Conservation (phyloP, 2,329 filamentous ascomycete genomes). For the Penicillium sp. region DNA sequence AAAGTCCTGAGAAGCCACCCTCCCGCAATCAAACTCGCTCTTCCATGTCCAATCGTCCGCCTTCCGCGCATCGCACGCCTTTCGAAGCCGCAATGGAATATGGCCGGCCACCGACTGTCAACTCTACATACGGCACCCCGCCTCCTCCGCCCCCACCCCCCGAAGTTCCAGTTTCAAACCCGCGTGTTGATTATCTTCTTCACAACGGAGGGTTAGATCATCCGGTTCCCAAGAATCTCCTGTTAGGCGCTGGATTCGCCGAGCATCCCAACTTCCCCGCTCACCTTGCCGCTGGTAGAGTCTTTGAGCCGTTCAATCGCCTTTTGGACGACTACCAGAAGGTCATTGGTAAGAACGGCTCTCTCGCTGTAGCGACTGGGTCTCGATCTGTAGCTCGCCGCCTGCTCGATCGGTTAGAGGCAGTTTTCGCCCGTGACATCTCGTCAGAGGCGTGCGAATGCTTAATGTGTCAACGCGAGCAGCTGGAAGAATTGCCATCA, state of each 20-base stretch:
- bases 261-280: slow-evolving; percentile 67
- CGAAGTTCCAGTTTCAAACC: slow-evolving; percentile 68
- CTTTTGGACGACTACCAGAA: slow-evolving; percentile 84
- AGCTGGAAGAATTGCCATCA: slow-evolving; percentile 57
- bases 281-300: slow-evolving; percentile 68
- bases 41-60: slow-evolving; percentile 32
- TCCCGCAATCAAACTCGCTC: slow-evolving; percentile 42
- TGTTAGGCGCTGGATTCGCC: slow-evolving; percentile 58
- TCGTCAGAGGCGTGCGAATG: slow-evolving; percentile 85
- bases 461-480: slow-evolving; percentile 76
- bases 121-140: slow-evolving; percentile 45
- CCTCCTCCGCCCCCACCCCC: slow-evolving; percentile 80
- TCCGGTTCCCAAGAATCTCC: slow-evolving; percentile 73
- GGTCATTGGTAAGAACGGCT: slow-evolving; percentile 83
- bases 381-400: slow-evolving; percentile 93
- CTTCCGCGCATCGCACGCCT: slow-evolving; percentile 33
- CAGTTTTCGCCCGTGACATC: slow-evolving; percentile 91
- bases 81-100: slow-evolving; percentile 44
- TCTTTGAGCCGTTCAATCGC: slow-evolving; percentile 83
- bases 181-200: slow-evolving; percentile 88
- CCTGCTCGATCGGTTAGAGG: slow-evolving; percentile 85
- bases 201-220: slow-evolving; percentile 82
- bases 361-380: slow-evolving; percentile 90
- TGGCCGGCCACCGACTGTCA: slow-evolving; percentile 35
- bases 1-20: slow-evolving; percentile 39